Percentiles rank a stretch among this genome's conserved stretches.
Conservation (phyloP, 78 protist genomes). For the Trichosphaerium sp. region DNA sequence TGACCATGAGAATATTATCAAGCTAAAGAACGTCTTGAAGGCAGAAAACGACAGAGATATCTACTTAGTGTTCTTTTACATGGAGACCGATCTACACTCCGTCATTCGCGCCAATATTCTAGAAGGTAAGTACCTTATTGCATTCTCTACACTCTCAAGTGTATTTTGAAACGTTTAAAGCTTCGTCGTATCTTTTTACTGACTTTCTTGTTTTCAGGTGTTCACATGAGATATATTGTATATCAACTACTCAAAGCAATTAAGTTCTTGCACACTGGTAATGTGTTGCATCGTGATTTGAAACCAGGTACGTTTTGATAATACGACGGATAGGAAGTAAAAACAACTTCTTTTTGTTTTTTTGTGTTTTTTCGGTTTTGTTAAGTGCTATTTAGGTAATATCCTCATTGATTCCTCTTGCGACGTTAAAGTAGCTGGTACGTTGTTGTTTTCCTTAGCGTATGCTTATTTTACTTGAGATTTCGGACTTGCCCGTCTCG, state of each 20-base stretch:
- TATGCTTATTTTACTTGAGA: neutral
- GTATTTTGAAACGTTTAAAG: too few relatives aligned
- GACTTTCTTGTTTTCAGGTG: too few relatives aligned
- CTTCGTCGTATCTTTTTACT: too few relatives aligned
- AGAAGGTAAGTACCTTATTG: too few relatives aligned
- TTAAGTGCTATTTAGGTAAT: constrained; percentile 13
- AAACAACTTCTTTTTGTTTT: neutral
- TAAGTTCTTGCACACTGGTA: constrained; percentile 85
- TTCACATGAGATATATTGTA: constrained; percentile 91
- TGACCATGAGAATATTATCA: constrained; percentile 84
- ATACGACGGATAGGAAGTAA: too few relatives aligned
- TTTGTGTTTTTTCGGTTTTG: neutral
- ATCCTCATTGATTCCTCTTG: constrained; percentile 89
- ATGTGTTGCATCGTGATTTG: constrained; percentile 86
- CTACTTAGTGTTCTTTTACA: constrained; percentile 91
- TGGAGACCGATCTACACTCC: constrained; percentile 95
- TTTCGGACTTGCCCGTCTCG: constrained; percentile 34
- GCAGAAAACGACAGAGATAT: constrained; percentile 96
- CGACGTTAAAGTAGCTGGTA: constrained; percentile 87
- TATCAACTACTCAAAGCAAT: constrained; percentile 91
- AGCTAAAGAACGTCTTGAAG: constrained; percentile 69
- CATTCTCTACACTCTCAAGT: too few relatives aligned
- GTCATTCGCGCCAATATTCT: constrained; percentile 93
- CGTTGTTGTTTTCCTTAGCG: neutral
- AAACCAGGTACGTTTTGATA: constrained; percentile 24